A percentile compares a stretch with the other conserved stretches of the same genome.
Evolutionary conservation across 495 filamentous ascomycete species (phyloP).

Genomic region (Penicillium arizonense): DNA sequence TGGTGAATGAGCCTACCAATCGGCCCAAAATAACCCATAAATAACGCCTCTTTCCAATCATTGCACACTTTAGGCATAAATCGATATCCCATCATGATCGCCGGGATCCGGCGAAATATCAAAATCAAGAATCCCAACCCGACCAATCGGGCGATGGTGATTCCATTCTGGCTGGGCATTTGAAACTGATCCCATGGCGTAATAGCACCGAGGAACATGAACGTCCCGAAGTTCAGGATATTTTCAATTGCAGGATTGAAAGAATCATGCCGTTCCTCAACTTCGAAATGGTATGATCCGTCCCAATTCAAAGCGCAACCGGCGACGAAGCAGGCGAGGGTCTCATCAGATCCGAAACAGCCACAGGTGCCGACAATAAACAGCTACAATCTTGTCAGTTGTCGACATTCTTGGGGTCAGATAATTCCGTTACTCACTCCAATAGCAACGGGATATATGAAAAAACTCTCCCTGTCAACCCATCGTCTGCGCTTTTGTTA

Average conservation of each 20-base stretch:
- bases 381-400: conserved; percentile 11
- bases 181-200: conserved; percentile 40
- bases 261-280: conserved; percentile 35
- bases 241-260: conserved; percentile 37
- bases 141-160: conserved; percentile 31
- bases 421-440: conserved; percentile 20
- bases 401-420: no score
- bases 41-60: conserved; percentile 39
- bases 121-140: conserved; percentile 32
- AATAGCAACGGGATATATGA: conserved; percentile 29
- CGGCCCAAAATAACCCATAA: conserved; percentile 41
- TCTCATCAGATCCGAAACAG: conserved; percentile 40
- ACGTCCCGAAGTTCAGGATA: conserved; percentile 38
- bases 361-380: conserved; percentile 41
- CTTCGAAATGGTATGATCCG: conserved; percentile 32
- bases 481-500: conserved; percentile 21
- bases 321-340: conserved; percentile 39
- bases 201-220: conserved; percentile 43
- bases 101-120: conserved; percentile 37
- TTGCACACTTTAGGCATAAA: conserved; percentile 37
- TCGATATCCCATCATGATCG: conserved; percentile 35
- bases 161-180: conserved; percentile 25
- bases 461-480: conserved; percentile 37
- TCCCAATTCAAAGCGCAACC: conserved; percentile 42
- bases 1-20: conserved; percentile 26